Evolutionary conservation across 768 basidiomycete species (phyloP), one percentile per base, ranked within the genome.

Genomic region (Thelephora aurantiotincta): DNA sequence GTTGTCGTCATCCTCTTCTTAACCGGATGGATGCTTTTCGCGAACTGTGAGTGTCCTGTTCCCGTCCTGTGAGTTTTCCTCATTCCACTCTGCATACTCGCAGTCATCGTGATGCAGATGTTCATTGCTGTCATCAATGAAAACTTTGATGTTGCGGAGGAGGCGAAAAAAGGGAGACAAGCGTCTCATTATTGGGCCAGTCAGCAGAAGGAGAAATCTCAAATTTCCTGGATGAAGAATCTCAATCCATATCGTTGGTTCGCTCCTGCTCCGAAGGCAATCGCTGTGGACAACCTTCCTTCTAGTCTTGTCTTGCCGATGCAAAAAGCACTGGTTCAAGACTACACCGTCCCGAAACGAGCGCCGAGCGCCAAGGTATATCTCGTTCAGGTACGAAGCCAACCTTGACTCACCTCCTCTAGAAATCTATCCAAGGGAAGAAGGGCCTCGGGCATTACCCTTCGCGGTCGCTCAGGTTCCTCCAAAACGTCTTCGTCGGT

Each of bases 61-160:
- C 45, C 37, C 1, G 16, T 41, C 35, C 30, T 13, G 5, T 26
- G 30, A 35, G 33, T 26, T 36, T n/a, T 22, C 33, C 12, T 37
- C 43, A 48, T 22, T 50, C 22, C 43, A 48, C 34, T 6, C 36
- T 50, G 5, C 46, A 14, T 38, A 18, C 22, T 34, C 47, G 12
- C 45, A 93, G 92, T 90, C 69, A 88, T 94, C 56, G 72, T 94
- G 7, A 61, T 94, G 44, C 91, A 94, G 59, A 84, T 97, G 81
- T 96, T 97, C 68, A 88, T 98, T 57, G 94, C 94, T 33, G 91
- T 94, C 41, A 91, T 96, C 70, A 88, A 92, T 57, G 91, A 93
- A 69, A 94, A 93, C 63, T 97, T 98, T 56, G 72, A 81, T 19
- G 78, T 96, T 5, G 90, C 90, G 0, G 94, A 97, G 57, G 89